Evolutionary conservation across 2,329 filamentous ascomycete genomes (phyloP), one percentile per base, ranked within the genome.

Genomic region (Penicillium brevicompactum): DNA sequence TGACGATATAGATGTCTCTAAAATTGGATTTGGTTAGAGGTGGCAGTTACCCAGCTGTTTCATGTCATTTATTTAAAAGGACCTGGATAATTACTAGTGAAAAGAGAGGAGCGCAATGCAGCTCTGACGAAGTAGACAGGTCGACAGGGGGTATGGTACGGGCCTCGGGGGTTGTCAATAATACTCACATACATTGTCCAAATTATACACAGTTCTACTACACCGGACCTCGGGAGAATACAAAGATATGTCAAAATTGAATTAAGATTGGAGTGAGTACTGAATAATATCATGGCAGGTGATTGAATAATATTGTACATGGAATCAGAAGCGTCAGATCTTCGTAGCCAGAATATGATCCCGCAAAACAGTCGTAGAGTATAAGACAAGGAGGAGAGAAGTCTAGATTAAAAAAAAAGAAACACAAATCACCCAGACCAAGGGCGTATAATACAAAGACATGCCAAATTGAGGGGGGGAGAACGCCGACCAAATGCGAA

Each of bases 401-500:
- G 60, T 52, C 38, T 56, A 51, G 53, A 53, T 53, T 50, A 48
- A 42, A 57, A 42, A 57, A 42, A n/a, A 14, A 57, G 24, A 27
- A 42, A n/a, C 10, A 56, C 50, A 51, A 21, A 54, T 46, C 49
- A 52, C 48, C 49, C 48, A 46, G 6, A 49, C 27, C 46, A 41
- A 43, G 46, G 49, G 49, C 40, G 56, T 62, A 62, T 61, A 48
- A 45, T 63, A 63, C 59, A 64, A 27, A 27, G 24, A 27, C 49
- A 46, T 49, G 46, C 51, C 47, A 52, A 49, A 56, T 52, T 59
- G 47, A 57, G 55, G 43, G 22, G 22, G 30, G 38, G 30, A 56
- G 47, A 66, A 68, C 67, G 67, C 67, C 66, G 59, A 56, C 65
- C 64, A 57, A 8, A 69, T 69, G 67, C 67, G 56, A 65, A 48